These are phyloP conservation scores for Brassica rapa DNA, from an alignment of 345 rosid species.

Conservation along the genomic window DNA sequence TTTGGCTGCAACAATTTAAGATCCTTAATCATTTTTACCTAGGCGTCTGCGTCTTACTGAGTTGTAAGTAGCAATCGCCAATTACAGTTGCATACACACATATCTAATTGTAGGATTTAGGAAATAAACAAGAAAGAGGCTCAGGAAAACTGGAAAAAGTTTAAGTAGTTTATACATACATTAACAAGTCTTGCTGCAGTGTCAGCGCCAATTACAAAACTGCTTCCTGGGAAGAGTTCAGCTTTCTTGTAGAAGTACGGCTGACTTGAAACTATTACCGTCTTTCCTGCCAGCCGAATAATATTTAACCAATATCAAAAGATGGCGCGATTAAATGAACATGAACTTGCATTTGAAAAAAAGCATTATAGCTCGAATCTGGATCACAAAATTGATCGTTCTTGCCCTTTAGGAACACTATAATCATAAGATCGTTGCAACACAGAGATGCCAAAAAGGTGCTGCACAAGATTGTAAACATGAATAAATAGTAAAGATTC, in stretches of 20 bases:
- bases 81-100: background rate
- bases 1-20: conserved; percentile 60
- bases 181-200: conserved; percentile 84
- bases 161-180: conserved; percentile 45
- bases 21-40: background rate
- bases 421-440: conserved; percentile 1
- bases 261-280: conserved; percentile 87
- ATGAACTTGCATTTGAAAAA: conserved; percentile 1
- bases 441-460: conserved; percentile 16
- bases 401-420: background rate
- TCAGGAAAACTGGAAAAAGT: background rate
- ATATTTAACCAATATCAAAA: conserved; percentile 20
- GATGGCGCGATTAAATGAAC: background rate
- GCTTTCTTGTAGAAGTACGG: conserved; percentile 95
- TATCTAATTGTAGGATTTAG: background rate
- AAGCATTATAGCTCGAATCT: conserved; percentile 18
- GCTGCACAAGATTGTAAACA: background rate
- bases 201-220: conserved; percentile 91
- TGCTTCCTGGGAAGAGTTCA: conserved; percentile 90
- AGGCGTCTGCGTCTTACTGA: conserved; percentile 3
- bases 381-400: background rate
- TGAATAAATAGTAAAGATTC: conserved; percentile 8
- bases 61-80: background rate
- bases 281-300: conserved; percentile 65
- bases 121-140: background rate